These are phyloP conservation scores for Fusarium sp. DNA, from an alignment of 2,329 filamentous ascomycete genomes.

Conservation along the genomic window DNA sequence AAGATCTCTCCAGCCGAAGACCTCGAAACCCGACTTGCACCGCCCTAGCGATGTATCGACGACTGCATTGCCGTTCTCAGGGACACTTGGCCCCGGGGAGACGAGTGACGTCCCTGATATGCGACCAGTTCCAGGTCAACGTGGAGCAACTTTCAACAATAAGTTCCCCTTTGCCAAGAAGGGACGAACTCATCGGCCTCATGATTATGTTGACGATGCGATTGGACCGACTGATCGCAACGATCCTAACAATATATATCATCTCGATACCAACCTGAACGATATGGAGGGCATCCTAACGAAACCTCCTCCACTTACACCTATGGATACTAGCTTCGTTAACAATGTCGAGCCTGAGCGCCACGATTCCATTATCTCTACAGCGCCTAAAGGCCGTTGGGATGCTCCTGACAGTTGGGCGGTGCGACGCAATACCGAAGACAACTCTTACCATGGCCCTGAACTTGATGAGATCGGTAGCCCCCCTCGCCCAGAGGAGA, in stretches of 20 bases:
- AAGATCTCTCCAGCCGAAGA: constrained; percentile 63
- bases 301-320: constrained; percentile 75
- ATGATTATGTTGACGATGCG: constrained; percentile 68
- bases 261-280: constrained; percentile 86
- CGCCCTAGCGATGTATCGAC: constrained; percentile 54
- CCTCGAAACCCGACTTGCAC: constrained; percentile 61
- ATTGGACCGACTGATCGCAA: constrained; percentile 71
- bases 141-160: constrained; percentile 70
- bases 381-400: constrained; percentile 73
- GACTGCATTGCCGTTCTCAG: constrained; percentile 51
- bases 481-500: constrained; percentile 78
- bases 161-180: constrained; percentile 73
- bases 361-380: constrained; percentile 49
- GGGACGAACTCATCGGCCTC: constrained; percentile 57
- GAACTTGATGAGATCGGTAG: constrained; percentile 77
- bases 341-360: constrained; percentile 59
- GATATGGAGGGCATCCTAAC: constrained; percentile 93
- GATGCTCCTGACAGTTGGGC: constrained; percentile 98
- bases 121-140: constrained; percentile 42
- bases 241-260: constrained; percentile 73
- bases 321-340: constrained; percentile 70
- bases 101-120: constrained; percentile 47
- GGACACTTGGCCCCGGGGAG: constrained; percentile 45
- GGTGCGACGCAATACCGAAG: constrained; percentile 79
- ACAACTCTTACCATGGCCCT: constrained; percentile 65